phyloP scores from a whole-genome alignment of 495 filamentous ascomycete genomes.

The Delitschia confertaspora region DNA sequence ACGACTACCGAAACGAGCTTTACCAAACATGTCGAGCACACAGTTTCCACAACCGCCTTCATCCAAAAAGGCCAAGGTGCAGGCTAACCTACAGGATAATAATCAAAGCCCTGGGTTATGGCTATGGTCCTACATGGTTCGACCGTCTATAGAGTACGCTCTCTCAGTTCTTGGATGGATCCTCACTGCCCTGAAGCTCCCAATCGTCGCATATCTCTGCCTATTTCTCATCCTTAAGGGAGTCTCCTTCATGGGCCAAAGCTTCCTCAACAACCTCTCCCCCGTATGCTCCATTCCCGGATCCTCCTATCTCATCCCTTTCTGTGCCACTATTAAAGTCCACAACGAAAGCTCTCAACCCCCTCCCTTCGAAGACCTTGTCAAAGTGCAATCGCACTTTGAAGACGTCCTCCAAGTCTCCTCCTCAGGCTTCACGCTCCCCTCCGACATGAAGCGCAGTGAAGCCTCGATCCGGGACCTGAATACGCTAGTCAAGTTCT shows the following conservation, averaged over 20 bases:
- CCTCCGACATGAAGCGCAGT: constrained; percentile 60
- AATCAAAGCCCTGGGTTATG: not conserved
- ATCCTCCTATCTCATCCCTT: constrained; percentile 48
- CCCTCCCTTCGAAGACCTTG: constrained; percentile 58
- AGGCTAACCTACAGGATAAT: not conserved
- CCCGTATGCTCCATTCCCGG: constrained; percentile 60
- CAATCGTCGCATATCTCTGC: constrained; percentile 45
- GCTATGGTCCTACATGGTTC: constrained; percentile 13
- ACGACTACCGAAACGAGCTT: constrained; percentile 1
- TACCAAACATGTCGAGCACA: constrained; percentile 3
- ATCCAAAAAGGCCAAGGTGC: not conserved
- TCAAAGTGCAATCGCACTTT: constrained; percentile 56
- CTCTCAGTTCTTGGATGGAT: constrained; percentile 42
- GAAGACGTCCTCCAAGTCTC: constrained; percentile 56
- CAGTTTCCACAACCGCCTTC: not conserved
- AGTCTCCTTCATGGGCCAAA: constrained; percentile 42
- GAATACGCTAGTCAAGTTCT: constrained; percentile 54
- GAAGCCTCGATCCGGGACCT: constrained; percentile 66
- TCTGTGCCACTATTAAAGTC: constrained; percentile 38
- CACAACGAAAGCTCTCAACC: constrained; percentile 12
- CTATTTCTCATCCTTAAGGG: constrained; percentile 42
- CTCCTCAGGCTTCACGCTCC: constrained; percentile 49
- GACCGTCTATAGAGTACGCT: constrained; percentile 37
- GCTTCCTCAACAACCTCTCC: constrained; percentile 42
- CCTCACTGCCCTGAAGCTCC: constrained; percentile 44